Conservation (phyloP, 2,329 filamentous ascomycete species). For the Neocucurbitaria cava region DNA sequence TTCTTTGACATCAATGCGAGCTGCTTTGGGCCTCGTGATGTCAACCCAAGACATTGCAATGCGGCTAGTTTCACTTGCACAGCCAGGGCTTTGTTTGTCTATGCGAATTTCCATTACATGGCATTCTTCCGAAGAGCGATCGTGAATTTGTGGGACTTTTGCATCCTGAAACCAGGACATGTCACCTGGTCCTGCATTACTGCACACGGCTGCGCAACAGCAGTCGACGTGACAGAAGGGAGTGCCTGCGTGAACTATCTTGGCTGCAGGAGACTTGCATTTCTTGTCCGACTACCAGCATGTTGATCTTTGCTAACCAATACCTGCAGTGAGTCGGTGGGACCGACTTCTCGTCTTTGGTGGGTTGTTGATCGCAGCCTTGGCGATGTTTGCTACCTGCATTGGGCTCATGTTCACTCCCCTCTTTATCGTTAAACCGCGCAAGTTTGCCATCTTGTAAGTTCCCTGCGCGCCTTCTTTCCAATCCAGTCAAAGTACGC, state of each 20-base stretch:
- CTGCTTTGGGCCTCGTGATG: slow-evolving; percentile 34
- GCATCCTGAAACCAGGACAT: slow-evolving; percentile 11
- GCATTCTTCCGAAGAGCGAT: slow-evolving; percentile 29
- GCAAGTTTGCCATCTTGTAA: slow-evolving; percentile 98
- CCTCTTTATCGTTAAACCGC: slow-evolving; percentile 77
- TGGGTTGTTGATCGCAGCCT: slow-evolving; percentile 52
- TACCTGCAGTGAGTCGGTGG: slow-evolving; percentile 85
- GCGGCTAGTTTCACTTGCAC: slow-evolving; percentile 37
- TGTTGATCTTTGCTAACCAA: slow-evolving; percentile 40
- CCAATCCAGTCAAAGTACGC: slow-evolving; percentile 17
- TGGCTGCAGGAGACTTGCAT: slow-evolving; percentile 49
- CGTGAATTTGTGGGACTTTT: slow-evolving; percentile 10
- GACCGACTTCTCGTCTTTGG: slow-evolving; percentile 92
- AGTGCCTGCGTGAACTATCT: slow-evolving; percentile 53
- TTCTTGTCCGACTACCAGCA: slow-evolving; percentile 31
- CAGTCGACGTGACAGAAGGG: slow-evolving; percentile 41
- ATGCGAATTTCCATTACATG: slow-evolving; percentile 22
- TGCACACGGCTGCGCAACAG: slow-evolving; percentile 33
- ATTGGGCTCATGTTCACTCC: slow-evolving; percentile 81
- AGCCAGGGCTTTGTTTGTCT: slow-evolving; percentile 17
- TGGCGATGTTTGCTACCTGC: slow-evolving; percentile 91
- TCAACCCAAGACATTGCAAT: slow-evolving; percentile 28
- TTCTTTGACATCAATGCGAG: not conserved
- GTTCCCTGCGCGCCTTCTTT: slow-evolving; percentile 55
- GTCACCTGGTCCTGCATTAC: slow-evolving; percentile 39